Percentiles rank a stretch among this genome's conserved stretches.
These are phyloP conservation scores for Deinandra increscens DNA, from an alignment of 129 eudicot genomes.

Conservation along the genomic window DNA sequence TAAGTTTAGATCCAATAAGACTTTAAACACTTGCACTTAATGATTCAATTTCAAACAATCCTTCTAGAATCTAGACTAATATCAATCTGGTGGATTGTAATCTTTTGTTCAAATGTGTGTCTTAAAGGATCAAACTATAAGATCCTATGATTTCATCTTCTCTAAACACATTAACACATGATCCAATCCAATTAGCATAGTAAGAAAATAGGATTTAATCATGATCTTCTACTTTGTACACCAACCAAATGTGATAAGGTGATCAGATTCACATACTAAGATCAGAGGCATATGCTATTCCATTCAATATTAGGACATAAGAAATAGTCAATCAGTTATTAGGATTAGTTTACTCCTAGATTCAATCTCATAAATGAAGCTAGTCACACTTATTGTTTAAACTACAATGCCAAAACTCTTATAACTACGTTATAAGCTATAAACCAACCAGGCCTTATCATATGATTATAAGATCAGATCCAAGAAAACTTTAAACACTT, in stretches of 20 bases:
- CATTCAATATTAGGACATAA: too few relatives aligned
- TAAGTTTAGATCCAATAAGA: neutral
- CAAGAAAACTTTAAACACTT: neutral
- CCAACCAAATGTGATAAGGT: too few relatives aligned
- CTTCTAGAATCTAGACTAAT: too few relatives aligned
- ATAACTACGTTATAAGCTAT: neutral
- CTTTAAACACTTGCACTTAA: neutral
- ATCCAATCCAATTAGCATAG: neutral
- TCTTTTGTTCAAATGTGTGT: too few relatives aligned
- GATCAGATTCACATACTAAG: too few relatives aligned
- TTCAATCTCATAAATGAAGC: constrained; percentile 15
- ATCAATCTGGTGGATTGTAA: too few relatives aligned
- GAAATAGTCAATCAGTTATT: neutral
- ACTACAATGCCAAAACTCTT: constrained; percentile 2
- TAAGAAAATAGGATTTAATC: too few relatives aligned
- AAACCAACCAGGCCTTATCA: neutral
- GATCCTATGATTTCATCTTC: too few relatives aligned
- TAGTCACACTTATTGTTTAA: neutral
- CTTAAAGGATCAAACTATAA: too few relatives aligned
- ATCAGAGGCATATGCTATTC: too few relatives aligned
- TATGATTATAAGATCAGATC: neutral
- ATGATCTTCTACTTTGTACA: too few relatives aligned
- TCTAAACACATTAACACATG: neutral
- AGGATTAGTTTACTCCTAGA: constrained; percentile 15
- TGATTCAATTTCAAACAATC: too few relatives aligned